Percentiles rank a stretch among this genome's conserved stretches.
Conservation (phyloP, 805 yeast species). For the Nakazawaea laoshanensis region DNA sequence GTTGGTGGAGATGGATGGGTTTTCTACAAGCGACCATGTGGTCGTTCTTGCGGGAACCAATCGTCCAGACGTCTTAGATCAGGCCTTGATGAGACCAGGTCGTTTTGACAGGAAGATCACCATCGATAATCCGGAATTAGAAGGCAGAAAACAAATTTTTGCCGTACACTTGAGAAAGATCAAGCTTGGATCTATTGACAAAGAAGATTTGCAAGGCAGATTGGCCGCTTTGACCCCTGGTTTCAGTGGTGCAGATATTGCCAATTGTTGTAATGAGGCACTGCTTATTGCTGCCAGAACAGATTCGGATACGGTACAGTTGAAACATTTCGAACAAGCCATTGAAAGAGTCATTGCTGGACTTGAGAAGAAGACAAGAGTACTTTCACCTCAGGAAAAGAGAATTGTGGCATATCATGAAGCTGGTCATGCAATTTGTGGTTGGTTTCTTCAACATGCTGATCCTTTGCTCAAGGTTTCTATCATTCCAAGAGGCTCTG, state of each 20-base stretch:
- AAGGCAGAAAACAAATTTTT: conserved; percentile 83
- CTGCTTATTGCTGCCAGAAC: conserved; percentile 87
- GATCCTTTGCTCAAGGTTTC: conserved; percentile 92
- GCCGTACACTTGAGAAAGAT: conserved; percentile 67
- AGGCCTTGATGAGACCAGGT: conserved; percentile 89
- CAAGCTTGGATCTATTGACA: conserved; percentile 32
- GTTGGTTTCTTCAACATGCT: conserved; percentile 84
- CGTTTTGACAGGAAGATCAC: conserved; percentile 87
- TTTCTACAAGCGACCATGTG: conserved; percentile 78
- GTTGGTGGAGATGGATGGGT: conserved; percentile 94
- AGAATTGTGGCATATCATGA: conserved; percentile 87
- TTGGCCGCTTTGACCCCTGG: conserved; percentile 92
- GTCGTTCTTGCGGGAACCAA: conserved; percentile 95
- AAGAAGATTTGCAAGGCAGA: conserved; percentile 70
- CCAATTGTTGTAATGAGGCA: conserved; percentile 91
- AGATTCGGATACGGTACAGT: conserved; percentile 50
- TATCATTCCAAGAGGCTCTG: conserved; percentile 90
- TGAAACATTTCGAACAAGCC: conserved; percentile 81
- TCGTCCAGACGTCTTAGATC: conserved; percentile 84
- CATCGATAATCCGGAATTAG: conserved; percentile 81
- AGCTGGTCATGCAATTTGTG: conserved; percentile 96
- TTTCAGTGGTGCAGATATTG: conserved; percentile 93
- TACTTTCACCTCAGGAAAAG: conserved; percentile 74
- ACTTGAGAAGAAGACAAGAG: conserved; percentile 76
- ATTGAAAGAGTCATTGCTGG: conserved; percentile 94